Conservation (phyloP, 306 rosid species). For the Pyrus communis region DNA sequence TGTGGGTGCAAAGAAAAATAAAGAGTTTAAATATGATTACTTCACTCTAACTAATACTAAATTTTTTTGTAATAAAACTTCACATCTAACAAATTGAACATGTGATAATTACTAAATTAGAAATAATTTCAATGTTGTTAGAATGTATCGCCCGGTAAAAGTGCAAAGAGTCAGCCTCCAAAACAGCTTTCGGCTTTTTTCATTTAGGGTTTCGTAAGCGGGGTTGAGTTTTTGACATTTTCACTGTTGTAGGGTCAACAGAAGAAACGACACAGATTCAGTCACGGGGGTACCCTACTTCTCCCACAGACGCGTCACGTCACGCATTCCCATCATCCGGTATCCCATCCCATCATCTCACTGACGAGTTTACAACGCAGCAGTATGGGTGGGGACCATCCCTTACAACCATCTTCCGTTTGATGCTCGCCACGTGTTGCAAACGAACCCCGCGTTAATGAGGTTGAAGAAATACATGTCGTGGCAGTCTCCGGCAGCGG, state of each 20-base stretch:
- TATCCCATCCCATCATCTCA: slow-evolving; percentile 5
- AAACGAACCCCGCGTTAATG: not conserved
- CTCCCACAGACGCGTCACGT: not conserved
- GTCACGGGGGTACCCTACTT: no score
- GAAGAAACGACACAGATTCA: no score
- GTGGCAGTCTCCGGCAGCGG: not conserved
- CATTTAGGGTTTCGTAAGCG: no score
- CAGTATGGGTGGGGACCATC: not conserved
- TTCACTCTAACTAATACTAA: no score
- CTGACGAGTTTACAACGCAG: not conserved
- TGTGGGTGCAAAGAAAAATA: no score
- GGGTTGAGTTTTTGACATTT: no score
- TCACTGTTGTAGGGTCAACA: no score
- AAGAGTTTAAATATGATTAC: no score
- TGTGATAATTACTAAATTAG: no score
- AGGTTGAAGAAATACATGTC: not conserved
- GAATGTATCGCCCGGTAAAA: no score
- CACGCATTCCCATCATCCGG: not conserved
- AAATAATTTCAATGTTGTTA: accelerated
- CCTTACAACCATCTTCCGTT: not conserved
- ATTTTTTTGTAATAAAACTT: accelerated
- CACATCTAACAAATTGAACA: no score
- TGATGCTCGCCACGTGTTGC: not conserved
- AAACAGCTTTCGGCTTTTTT: no score
- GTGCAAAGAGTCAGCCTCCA: not conserved